These are phyloP conservation scores for Pterocarpus santalinus DNA, from an alignment of 306 rosid genomes.

Conservation along the genomic window DNA sequence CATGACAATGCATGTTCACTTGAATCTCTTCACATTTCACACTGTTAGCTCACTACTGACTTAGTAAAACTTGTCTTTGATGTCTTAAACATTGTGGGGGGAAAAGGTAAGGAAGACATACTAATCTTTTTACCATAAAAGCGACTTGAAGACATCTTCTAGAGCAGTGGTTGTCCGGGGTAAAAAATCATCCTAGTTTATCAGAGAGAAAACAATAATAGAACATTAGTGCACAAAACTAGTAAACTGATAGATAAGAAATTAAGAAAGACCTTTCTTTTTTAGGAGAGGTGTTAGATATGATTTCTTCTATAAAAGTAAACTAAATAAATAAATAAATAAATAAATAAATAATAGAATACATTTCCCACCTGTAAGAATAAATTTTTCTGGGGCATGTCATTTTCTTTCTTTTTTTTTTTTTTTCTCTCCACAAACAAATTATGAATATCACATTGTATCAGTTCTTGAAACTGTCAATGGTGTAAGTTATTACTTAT, in stretches of 20 bases:
- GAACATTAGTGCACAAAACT: conserved; percentile 39
- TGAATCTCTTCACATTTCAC: conserved; percentile 29
- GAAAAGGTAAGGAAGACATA: conserved; percentile 36
- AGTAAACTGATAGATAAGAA: conserved; percentile 35
- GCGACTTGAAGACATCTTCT: conserved; percentile 74
- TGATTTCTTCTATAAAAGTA: conserved; percentile 14
- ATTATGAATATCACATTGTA: neutral
- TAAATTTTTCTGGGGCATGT: conserved; percentile 10
- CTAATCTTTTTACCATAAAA: conserved; percentile 75
- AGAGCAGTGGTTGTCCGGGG: conserved; percentile 86
- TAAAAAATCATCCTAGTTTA: conserved; percentile 88
- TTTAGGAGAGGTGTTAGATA: conserved; percentile 14
- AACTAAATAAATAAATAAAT: no score
- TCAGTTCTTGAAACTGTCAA: conserved; percentile 32
- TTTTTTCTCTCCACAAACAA: neutral
- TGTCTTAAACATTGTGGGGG: conserved; percentile 34
- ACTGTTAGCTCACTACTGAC: conserved; percentile 10
- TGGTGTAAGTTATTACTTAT: neutral
- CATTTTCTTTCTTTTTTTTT: neutral
- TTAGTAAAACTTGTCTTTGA: conserved; percentile 19
- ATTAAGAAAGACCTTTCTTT: neutral
- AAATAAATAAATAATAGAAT: neutral
- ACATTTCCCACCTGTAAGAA: conserved; percentile 6
- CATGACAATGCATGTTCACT: conserved; percentile 32
- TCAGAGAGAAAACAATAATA: conserved; percentile 22